Base-by-base conservation (phyloP, 1,139 yeast species). In the Geotrichum bryndzae region DNA sequence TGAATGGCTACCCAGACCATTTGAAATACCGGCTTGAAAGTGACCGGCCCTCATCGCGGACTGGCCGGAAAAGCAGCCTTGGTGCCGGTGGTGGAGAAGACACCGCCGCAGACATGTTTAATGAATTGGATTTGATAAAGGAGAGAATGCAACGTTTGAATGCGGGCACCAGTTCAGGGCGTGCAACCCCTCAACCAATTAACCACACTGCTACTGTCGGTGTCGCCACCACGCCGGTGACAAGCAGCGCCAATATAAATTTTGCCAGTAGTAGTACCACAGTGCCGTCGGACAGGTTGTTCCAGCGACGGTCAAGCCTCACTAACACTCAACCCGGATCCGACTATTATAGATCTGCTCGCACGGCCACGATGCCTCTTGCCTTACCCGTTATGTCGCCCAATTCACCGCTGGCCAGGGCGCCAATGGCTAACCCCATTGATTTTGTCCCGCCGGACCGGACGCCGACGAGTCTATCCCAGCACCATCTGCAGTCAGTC, bases 401-500 rank as follows among this genome's bases (percentile, higher is more conserved):
- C 31, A 27, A 27, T 8, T 18, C 57, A 1, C 41, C 45, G 31
- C 33, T 27, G 23, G 53, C 52, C 11, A 50, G 1, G 31, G 22
- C 52, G 23, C 41, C 48, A 7, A 3, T 41, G 38, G 23, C 22
- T 8, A 25, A 29, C 58, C 29, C 45, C 3, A 27, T 31, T 3
- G 56, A 33, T 22, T 15, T 18, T 29, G 53, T 6, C 22, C 38
- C 45, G 4, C 31, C 5, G 3, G 7, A 8, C 22, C 15, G n/a
- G 48, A 6, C 23, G 4, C 55, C 41, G 15, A 33, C 54, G 35
- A 64, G 67, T 23, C 64, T 66, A 2, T 70, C 72, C 6, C 72
- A 71, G 59, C 61, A 65, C 50, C 72, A 69, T 56, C 60, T 70
- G 29, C 53, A 68, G 45, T 66, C 66, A 22, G 61, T 56, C 3